A percentile compares a stretch with the other conserved stretches of the same genome.
Evolutionary conservation across 306 rosid genomes (phyloP).

Genomic region (Mucuna pruriens): DNA sequence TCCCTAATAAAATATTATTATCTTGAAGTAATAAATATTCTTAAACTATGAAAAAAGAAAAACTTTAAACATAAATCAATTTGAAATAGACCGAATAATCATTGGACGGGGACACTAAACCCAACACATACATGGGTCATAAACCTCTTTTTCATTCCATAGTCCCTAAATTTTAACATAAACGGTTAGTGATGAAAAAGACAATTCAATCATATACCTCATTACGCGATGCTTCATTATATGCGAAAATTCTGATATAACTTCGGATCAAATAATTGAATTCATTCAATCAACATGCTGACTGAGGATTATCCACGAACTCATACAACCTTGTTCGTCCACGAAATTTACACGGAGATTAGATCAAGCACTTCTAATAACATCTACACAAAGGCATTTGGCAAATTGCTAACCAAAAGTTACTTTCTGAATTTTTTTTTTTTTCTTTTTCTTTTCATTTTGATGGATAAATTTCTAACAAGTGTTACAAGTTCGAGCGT

Average conservation of each 20-base stretch:
- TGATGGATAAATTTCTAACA: slow-evolving; percentile 39
- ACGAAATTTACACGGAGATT: background rate
- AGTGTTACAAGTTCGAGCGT: slow-evolving; percentile 41
- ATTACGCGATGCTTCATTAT: background rate
- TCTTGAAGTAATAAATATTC: too few species aligned
- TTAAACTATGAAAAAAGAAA: too few species aligned
- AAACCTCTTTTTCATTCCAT: background rate
- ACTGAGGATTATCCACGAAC: background rate
- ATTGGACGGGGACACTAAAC: background rate
- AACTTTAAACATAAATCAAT: too few species aligned
- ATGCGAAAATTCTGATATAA: background rate
- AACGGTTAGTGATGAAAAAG: background rate
- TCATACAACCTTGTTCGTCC: slow-evolving; percentile 15
- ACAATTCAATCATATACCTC: background rate
- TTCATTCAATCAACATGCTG: background rate
- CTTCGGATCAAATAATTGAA: background rate
- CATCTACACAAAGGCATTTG: background rate
- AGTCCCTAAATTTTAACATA: background rate
- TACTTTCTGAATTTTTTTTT: slow-evolving; percentile 9
- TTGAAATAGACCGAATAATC: too few species aligned
- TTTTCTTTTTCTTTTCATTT: background rate
- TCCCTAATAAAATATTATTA: too few species aligned
- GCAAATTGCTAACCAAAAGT: slow-evolving; percentile 10
- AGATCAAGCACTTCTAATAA: background rate
- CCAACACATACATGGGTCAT: background rate